Evolutionary conservation across 805 yeast genomes (phyloP).

Genomic region (Pichia rugopelliculosa): DNA sequence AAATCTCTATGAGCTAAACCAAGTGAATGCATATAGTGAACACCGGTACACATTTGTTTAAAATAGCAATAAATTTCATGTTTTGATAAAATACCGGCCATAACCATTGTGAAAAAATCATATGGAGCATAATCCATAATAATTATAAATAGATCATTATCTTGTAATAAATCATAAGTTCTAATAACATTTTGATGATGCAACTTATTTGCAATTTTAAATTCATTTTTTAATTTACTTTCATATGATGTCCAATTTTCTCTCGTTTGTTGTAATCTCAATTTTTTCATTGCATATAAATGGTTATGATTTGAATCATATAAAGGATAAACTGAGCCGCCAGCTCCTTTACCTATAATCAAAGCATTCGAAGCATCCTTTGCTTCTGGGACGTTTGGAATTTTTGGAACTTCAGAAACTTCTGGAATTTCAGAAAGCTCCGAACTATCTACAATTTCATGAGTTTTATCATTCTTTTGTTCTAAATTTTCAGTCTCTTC

Average conservation of each 20-base stretch:
- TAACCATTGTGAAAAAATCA: conserved; percentile 88
- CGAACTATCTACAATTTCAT: background rate
- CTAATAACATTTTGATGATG: conserved; percentile 75
- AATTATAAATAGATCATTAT: conserved; percentile 54
- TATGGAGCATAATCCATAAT: conserved; percentile 91
- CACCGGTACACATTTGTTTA: conserved; percentile 73
- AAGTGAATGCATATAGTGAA: conserved; percentile 62
- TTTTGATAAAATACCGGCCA: conserved; percentile 73
- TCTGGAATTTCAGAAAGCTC: background rate
- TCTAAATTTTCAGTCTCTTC: background rate
- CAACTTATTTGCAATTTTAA: conserved; percentile 68
- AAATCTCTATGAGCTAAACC: conserved; percentile 92
- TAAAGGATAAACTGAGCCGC: conserved; percentile 83
- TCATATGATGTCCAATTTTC: conserved; percentile 66
- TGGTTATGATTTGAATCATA: conserved; percentile 47
- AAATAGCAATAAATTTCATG: conserved; percentile 75
- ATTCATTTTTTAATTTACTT: conserved; percentile 76
- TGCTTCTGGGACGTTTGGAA: conserved; percentile 1
- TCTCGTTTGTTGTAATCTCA: conserved; percentile 54
- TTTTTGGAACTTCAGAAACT: background rate
- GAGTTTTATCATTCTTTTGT: background rate
- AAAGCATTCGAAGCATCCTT: conserved; percentile 9
- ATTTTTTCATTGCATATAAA: conserved; percentile 81
- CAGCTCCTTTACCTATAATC: conserved; percentile 76
- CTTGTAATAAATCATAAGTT: conserved; percentile 73